These are phyloP conservation scores for Phytophthora rubi DNA, from an alignment of 352 stramenopile species.

Conservation along the genomic window DNA sequence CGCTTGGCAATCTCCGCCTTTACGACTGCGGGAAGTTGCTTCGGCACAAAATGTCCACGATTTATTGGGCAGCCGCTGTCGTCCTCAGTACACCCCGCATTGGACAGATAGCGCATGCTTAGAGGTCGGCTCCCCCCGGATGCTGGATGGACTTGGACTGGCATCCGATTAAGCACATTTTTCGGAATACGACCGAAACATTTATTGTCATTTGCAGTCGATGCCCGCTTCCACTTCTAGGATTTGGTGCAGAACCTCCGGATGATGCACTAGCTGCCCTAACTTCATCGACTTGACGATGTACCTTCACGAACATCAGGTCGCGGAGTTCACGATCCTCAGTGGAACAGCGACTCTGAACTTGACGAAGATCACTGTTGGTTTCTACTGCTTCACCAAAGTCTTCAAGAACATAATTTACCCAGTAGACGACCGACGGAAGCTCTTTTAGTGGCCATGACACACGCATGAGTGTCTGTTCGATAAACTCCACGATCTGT, in stretches of 20 bases:
- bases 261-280: too few species aligned
- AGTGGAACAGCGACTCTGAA: not conserved
- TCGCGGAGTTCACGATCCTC: slow-evolving; percentile 9
- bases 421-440: slow-evolving; percentile 1
- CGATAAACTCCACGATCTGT: not conserved
- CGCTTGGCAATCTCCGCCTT: slow-evolving; percentile 5
- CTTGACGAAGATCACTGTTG: not conserved
- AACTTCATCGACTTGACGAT: not conserved
- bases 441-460: not conserved
- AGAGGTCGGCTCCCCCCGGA: not conserved
- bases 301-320: slow-evolving; percentile 16
- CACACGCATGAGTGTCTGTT: slow-evolving; percentile 8
- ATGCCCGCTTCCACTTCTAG: not conserved
- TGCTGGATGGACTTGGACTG: not conserved
- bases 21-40: not conserved
- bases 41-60: not conserved
- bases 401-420: slow-evolving; percentile 8
- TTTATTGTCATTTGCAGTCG: not conserved
- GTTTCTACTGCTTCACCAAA: slow-evolving; percentile 1
- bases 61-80: not conserved
- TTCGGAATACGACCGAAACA: not conserved
- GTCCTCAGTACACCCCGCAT: not conserved
- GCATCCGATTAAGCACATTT: not conserved
- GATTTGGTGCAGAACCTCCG: not conserved
- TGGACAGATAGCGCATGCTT: slow-evolving; percentile 17